Conservation (phyloP, 2,329 filamentous ascomycete genomes). For the Plenodomus tracheiphilus region DNA sequence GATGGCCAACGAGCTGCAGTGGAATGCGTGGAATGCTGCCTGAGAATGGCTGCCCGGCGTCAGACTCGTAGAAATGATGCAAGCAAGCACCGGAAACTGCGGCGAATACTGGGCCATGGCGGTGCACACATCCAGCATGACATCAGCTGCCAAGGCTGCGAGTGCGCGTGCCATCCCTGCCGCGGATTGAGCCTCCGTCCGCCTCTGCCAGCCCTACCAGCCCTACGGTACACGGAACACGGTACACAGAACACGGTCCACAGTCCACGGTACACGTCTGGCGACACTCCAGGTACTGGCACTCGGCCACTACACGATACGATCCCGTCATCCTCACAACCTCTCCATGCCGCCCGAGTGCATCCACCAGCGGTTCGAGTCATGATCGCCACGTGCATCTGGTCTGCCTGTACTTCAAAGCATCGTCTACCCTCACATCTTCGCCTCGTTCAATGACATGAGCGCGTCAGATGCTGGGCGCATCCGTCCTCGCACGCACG, state of each 20-base stretch:
- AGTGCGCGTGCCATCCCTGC: conserved; percentile 18
- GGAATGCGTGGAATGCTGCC: neutral
- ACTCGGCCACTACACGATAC: too few species aligned
- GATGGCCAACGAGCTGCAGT: conserved; percentile 5
- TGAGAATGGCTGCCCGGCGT: neutral
- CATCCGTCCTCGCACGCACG: conserved; percentile 5
- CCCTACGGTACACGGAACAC: neutral
- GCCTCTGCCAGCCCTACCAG: conserved; percentile 15
- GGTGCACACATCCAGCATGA: conserved; percentile 9
- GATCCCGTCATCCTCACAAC: neutral
- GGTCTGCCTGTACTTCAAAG: conserved; percentile 5
- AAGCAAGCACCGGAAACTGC: neutral
- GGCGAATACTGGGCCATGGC: neutral
- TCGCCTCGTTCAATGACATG: conserved; percentile 27
- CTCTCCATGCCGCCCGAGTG: neutral
- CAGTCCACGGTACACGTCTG: neutral
- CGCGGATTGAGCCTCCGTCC: conserved; percentile 10
- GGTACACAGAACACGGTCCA: neutral
- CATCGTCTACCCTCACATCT: neutral
- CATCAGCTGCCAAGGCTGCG: conserved; percentile 15
- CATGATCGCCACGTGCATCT: conserved; percentile 3
- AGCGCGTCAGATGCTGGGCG: conserved; percentile 16
- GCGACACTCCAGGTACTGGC: too few species aligned
- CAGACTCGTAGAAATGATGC: conserved; percentile 1
- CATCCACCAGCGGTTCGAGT: neutral